phyloP scores from a whole-genome alignment of 73 alveolate genomes.

The Durusdinium trenchii region DNA sequence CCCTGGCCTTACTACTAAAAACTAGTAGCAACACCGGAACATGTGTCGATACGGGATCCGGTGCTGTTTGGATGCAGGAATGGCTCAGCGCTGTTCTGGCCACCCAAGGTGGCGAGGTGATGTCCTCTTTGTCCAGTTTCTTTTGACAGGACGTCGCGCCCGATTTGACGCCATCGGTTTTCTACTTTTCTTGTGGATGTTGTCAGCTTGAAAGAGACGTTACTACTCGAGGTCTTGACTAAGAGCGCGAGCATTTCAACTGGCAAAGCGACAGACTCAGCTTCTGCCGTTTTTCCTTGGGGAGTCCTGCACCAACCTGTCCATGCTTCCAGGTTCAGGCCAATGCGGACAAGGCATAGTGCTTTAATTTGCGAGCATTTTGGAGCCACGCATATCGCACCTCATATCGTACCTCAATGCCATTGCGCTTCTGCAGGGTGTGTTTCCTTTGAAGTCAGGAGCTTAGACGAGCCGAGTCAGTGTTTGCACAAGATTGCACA shows the following conservation, averaged over 20 bases:
- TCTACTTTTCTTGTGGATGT: not conserved
- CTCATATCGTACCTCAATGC: too few species aligned
- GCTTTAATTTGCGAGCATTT: not conserved
- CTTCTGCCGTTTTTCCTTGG: not conserved
- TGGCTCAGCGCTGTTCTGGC: slow-evolving; percentile 66
- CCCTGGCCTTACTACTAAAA: too few species aligned
- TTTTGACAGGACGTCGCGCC: not conserved
- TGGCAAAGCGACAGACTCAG: slow-evolving; percentile 16
- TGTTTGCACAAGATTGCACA: not conserved
- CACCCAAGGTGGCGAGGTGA: slow-evolving; percentile 48
- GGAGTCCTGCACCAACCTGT: not conserved
- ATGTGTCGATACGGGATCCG: too few species aligned
- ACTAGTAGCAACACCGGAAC: too few species aligned
- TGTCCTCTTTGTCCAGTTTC: not conserved
- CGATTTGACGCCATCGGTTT: not conserved
- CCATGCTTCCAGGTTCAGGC: slow-evolving; percentile 32
- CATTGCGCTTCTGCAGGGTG: too few species aligned
- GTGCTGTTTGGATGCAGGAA: slow-evolving; percentile 19
- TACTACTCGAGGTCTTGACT: not conserved
- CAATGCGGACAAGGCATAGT: slow-evolving; percentile 93
- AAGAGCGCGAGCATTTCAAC: not conserved
- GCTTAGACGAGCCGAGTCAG: too few species aligned
- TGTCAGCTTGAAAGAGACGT: not conserved
- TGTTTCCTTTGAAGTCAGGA: slow-evolving; percentile 61
- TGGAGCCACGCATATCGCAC: not conserved